Conservation (phyloP, 2,329 filamentous ascomycete species). For the Pseudogymnoascus sp. region DNA sequence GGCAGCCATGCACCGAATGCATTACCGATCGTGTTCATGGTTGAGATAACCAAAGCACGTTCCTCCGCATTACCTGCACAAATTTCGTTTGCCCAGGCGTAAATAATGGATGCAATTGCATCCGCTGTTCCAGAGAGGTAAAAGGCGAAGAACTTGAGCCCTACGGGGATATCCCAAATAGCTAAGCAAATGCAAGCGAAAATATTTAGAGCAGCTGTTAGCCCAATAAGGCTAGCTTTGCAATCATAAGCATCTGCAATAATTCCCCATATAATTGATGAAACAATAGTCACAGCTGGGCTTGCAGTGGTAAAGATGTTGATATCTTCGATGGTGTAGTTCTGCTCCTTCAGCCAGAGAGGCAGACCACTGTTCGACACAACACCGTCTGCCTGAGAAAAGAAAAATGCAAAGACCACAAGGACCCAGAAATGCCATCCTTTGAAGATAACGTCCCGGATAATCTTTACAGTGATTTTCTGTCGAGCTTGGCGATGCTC, state of each 20-base stretch:
- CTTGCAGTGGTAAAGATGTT: slow-evolving; percentile 18
- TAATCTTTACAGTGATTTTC: slow-evolving; percentile 23
- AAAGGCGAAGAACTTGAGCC: slow-evolving; percentile 28
- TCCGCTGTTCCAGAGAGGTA: slow-evolving; percentile 29
- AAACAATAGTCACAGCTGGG: neutral
- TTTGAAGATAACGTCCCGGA: slow-evolving; percentile 16
- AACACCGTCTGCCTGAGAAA: slow-evolving; percentile 20
- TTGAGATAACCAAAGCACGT: slow-evolving; percentile 29
- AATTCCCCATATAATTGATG: slow-evolving; percentile 18
- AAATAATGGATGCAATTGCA: slow-evolving; percentile 28
- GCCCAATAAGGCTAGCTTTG: slow-evolving; percentile 22
- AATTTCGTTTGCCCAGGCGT: slow-evolving; percentile 30
- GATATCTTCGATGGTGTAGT: slow-evolving; percentile 17
- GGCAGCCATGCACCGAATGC: slow-evolving; percentile 27
- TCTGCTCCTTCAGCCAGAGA: slow-evolving; percentile 20
- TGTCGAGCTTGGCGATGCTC: slow-evolving; percentile 17
- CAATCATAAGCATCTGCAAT: slow-evolving; percentile 22
- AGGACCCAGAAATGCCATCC: slow-evolving; percentile 25
- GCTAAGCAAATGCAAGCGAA: slow-evolving; percentile 27
- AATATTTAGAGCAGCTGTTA: slow-evolving; percentile 19
- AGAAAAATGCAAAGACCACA: slow-evolving; percentile 21
- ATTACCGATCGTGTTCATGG: slow-evolving; percentile 32
- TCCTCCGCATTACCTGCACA: slow-evolving; percentile 30
- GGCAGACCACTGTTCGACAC: slow-evolving; percentile 19
- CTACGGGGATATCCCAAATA: slow-evolving; percentile 27